Base-by-base conservation (phyloP, 2,329 filamentous ascomycete species). In the Fusarium devonianum region DNA sequence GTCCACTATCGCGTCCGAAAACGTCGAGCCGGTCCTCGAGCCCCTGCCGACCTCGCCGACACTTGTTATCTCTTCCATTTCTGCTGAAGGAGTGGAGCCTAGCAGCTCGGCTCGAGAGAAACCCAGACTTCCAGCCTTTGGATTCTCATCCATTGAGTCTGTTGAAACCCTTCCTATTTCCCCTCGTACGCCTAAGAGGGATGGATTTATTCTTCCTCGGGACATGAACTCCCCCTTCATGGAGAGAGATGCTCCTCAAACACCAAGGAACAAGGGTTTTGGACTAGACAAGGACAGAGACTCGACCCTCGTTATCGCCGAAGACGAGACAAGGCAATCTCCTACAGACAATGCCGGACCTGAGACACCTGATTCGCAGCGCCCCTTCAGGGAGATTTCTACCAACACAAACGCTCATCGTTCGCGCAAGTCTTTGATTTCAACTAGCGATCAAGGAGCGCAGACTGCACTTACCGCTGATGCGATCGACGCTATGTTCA, bases 391-490 rank as follows among this genome's bases (percentile, higher is more conserved):
- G 67, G 82, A 86, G 62, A 77, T 88, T 10, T 84, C 85, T n/a
- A 74, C 75, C 43, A 89, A 88, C 64, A 71, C 77, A 3, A 73
- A 69, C 49, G 64, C 70, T 40, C 74, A 73, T 14, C 63, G 72
- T 17, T 37, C 58, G 6, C 76, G 74, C 48, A 80, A 76, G 63
- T 63, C 57, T 16, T 41, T 67, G 16, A 54, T 74, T 29, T 70
- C 74, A 44, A 87, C 80, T 53, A 75, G 78, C 14, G 90, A 96
- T 63, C 87, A 88, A 59, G 83, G 86, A 42, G 88, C 89, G 11
- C 93, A 97, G 73, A 97, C 92, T 17, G 80, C 87, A 28, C 77
- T 97, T 21, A 95, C 91, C n/a, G 83, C 89, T 0, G 83, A 88
- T 38, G 86, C 88, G 46, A 90, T 96, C 56, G 92, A 96, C 60